phyloP scores from a whole-genome alignment of 202 grass and related monocot species.

The Zoysia matrella region DNA sequence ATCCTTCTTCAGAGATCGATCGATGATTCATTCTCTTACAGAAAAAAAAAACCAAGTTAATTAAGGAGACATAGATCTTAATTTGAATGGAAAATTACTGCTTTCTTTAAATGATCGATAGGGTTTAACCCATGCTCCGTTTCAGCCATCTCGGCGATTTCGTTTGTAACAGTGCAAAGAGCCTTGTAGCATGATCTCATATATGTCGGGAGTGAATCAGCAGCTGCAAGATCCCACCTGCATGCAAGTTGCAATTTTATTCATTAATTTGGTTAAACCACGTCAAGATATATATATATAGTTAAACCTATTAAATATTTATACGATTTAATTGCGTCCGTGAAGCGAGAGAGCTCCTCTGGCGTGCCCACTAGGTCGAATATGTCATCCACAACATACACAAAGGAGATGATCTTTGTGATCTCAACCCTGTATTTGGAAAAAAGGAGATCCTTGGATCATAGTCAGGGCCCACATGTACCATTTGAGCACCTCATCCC shows the following conservation, averaged over 20 bases:
- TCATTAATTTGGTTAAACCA: no score
- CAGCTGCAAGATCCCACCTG: slow-evolving; percentile 40
- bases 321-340: slow-evolving; percentile 54
- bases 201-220: slow-evolving; percentile 41
- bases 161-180: slow-evolving; percentile 47
- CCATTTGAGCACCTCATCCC: slow-evolving; percentile 66
- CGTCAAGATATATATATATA: no score
- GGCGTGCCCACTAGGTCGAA: slow-evolving; percentile 59
- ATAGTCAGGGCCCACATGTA: slow-evolving; percentile 56
- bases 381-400: slow-evolving; percentile 79
- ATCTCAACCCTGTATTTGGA: slow-evolving; percentile 52
- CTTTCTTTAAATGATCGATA: slow-evolving; percentile 39
- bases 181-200: slow-evolving; percentile 53
- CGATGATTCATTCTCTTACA: background rate
- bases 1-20: no score
- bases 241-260: no score
- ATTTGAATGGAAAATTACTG: slow-evolving; percentile 23
- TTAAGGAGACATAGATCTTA: no score
- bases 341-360: slow-evolving; percentile 60
- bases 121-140: slow-evolving; percentile 51
- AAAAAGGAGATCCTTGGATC: slow-evolving; percentile 42
- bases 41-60: no score
- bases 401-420: slow-evolving; percentile 59
- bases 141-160: slow-evolving; percentile 34
- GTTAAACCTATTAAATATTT: no score